Conservation (phyloP, 345 rosid genomes). For the Salix dunnii region DNA sequence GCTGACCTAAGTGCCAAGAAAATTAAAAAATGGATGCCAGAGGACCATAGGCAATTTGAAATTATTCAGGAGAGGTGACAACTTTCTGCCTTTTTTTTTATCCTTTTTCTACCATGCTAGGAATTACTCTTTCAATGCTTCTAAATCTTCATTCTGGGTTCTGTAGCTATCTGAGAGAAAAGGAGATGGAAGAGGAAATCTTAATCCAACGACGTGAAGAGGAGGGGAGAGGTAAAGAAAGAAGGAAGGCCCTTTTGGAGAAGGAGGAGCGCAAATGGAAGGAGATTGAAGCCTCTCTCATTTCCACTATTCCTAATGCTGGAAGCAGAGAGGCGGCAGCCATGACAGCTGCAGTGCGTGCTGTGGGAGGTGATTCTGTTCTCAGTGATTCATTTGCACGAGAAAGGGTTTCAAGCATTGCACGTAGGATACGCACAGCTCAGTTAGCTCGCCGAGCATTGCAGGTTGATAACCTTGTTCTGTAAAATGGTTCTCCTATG, state of each 20-base stretch:
- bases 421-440: slow-evolving; percentile 80
- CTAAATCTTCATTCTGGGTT: slow-evolving; percentile 10
- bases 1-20: slow-evolving; percentile 95
- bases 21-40: slow-evolving; percentile 99
- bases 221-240: slow-evolving; percentile 98
- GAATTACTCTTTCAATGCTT: not conserved
- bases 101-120: not conserved
- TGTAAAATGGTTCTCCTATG: not conserved
- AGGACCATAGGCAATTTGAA: slow-evolving; percentile 95
- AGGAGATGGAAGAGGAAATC: slow-evolving; percentile 99
- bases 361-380: slow-evolving; percentile 99
- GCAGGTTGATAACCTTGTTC: slow-evolving; percentile 44
- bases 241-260: slow-evolving; percentile 95
- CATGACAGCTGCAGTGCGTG: slow-evolving; percentile 99
- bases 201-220: slow-evolving; percentile 98
- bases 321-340: slow-evolving; percentile 99
- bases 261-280: slow-evolving; percentile 99
- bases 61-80: slow-evolving; percentile 94
- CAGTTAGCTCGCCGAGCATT: slow-evolving; percentile 92
- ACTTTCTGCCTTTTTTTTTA: slow-evolving; percentile 6
- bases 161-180: slow-evolving; percentile 88
- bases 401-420: slow-evolving; percentile 97
- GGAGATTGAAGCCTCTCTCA: slow-evolving; percentile 99
- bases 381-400: slow-evolving; percentile 99
- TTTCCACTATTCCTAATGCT: slow-evolving; percentile 97